Evolutionary conservation across 2,329 filamentous ascomycete species (phyloP), one percentile per base, ranked within the genome.

Genomic region (Fusarium tanahbumbuense): DNA sequence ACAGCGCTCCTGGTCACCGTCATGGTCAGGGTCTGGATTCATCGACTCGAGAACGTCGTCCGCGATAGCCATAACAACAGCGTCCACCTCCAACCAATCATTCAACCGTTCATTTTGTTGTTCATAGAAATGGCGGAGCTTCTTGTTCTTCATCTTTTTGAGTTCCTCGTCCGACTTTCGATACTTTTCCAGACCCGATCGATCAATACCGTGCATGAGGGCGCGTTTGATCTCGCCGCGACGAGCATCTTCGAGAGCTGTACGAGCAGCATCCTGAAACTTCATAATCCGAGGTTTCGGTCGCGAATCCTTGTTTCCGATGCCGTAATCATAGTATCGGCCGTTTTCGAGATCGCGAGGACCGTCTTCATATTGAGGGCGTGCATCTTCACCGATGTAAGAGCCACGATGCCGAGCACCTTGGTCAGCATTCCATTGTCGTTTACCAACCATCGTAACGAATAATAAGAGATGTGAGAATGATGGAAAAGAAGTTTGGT

Each of bases 241-340:
- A 2, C 77, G 73, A 10, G 73, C 71, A 18, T 79, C 77, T 8
- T 78, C 76, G 18, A 77, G 67, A 6, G 75, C 77, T 8, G 75
- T 77, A 4, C 67, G 63, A 4, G 75, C 76, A 8, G 71, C 74
- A n/a, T 79, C 76, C 18, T 70, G 75, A 56, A 78, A 79, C 67
- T 92, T 86, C 15, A 70, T 49, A 20, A 74, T 68, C 6, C 72
- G 72, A 0, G 74, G 74, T 16, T 28, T 70, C 2, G 44, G 64
- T 20, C 73, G 50, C 20, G 40, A 56, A 11, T 56, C 18, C 3
- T 66, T 27, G 8, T 23, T 52, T 12, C 18, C 32, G 9, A 28
- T 25, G 10, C 53, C 40, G 12, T 70, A 55, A 27, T 48, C 48
- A 9, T 55, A 48, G 42, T 67, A 65, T 11, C 56, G 53, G 1